Evolutionary conservation across 2,329 filamentous ascomycete species (phyloP).

Genomic region (Elsinoe necatrix): DNA sequence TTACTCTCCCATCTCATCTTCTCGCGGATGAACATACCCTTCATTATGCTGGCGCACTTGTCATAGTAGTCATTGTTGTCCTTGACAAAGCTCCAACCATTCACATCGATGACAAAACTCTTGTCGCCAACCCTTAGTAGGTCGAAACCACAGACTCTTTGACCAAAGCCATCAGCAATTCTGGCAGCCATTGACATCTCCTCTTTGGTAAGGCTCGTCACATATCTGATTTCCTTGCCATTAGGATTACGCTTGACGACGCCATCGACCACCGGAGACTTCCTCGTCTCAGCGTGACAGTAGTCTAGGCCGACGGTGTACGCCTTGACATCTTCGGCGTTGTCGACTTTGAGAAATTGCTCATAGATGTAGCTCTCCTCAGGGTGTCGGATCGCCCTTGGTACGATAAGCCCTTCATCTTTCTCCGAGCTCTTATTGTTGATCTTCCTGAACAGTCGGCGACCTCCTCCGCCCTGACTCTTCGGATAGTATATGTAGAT

Average conservation of each 20-base stretch:
- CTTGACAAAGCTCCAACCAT: slow-evolving; percentile 99
- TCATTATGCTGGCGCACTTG: slow-evolving; percentile 75
- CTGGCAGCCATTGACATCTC: slow-evolving; percentile 81
- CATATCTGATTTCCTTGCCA: slow-evolving; percentile 92
- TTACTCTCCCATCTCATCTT: slow-evolving; percentile 48
- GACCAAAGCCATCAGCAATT: slow-evolving; percentile 86
- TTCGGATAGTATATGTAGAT: slow-evolving; percentile 96
- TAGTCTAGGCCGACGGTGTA: slow-evolving; percentile 91
- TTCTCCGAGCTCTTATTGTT: slow-evolving; percentile 99
- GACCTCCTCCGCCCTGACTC: slow-evolving; percentile 75
- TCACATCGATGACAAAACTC: slow-evolving; percentile 97
- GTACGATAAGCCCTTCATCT: slow-evolving; percentile 65
- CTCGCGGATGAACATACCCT: slow-evolving; percentile 79
- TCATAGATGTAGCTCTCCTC: slow-evolving; percentile 89
- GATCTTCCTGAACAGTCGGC: slow-evolving; percentile 90
- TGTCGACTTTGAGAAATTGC: slow-evolving; percentile 92
- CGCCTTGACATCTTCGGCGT: slow-evolving; percentile 95
- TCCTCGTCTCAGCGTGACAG: slow-evolving; percentile 94
- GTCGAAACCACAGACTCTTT: slow-evolving; percentile 93
- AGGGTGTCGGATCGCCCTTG: slow-evolving; percentile 72
- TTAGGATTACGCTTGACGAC: slow-evolving; percentile 93
- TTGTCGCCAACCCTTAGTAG: slow-evolving; percentile 77
- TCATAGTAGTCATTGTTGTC: slow-evolving; percentile 99
- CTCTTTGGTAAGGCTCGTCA: slow-evolving; percentile 71
- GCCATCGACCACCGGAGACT: slow-evolving; percentile 94